Conservation (phyloP, 2,329 filamentous ascomycete species). For the Cercospora nicotianae region DNA sequence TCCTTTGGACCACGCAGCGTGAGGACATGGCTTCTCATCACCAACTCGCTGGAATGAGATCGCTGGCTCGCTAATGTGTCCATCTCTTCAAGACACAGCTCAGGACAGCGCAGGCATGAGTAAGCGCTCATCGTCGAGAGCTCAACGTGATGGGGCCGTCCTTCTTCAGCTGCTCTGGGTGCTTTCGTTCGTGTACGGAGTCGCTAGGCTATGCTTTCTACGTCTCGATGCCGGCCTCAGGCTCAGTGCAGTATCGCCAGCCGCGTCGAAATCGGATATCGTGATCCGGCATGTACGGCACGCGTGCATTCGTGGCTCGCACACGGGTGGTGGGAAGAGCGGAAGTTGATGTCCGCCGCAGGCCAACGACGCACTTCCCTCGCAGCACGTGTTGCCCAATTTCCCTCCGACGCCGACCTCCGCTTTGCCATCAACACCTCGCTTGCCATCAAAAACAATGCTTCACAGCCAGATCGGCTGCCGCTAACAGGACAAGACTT, state of each 20-base stretch:
- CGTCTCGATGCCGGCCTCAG: neutral
- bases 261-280: neutral
- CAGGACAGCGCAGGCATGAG: neutral
- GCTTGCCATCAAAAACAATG: neutral
- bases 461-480: neutral
- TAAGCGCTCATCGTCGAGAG: neutral
- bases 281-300: neutral
- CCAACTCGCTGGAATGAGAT: neutral
- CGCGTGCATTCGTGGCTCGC: conserved; percentile 8
- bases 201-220: neutral
- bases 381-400: neutral
- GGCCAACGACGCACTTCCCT: neutral
- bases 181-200: neutral
- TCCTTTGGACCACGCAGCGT: neutral
- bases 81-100: neutral
- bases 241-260: neutral
- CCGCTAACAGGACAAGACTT: conserved; percentile 10
- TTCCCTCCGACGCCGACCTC: conserved; percentile 2
- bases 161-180: neutral
- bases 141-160: neutral
- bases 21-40: neutral
- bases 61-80: neutral
- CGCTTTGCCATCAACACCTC: neutral
- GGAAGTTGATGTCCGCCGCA: neutral
- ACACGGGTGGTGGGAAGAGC: neutral